Evolutionary conservation across 2,329 filamentous ascomycete genomes (phyloP).

Genomic region (Arthrobotrys iridis): DNA sequence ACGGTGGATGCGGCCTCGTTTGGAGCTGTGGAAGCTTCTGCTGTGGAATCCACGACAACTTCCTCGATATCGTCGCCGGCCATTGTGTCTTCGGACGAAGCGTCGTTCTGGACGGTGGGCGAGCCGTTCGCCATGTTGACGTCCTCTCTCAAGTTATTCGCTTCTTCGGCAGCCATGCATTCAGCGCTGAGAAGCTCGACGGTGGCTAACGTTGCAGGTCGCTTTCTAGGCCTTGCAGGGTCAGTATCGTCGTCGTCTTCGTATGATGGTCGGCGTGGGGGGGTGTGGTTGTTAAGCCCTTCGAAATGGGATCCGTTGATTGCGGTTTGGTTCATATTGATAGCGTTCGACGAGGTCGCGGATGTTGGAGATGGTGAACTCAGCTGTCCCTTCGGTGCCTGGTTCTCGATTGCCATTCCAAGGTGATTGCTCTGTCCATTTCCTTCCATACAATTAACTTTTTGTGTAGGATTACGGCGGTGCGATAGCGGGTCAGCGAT

Average conservation of each 20-base stretch:
- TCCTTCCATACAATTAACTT: conserved; percentile 52
- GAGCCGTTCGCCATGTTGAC: conserved; percentile 43
- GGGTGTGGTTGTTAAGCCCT: conserved; percentile 49
- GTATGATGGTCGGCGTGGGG: conserved; percentile 50
- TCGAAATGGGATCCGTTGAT: conserved; percentile 50
- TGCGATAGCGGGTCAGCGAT: no score
- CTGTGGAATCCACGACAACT: not conserved
- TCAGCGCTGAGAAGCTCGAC: conserved; percentile 52
- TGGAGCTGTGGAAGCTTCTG: not conserved
- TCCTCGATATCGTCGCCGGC: conserved; percentile 37
- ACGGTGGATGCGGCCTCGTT: conserved; percentile 6
- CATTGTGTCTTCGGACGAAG: conserved; percentile 47
- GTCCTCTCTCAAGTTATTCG: conserved; percentile 33
- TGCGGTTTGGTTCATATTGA: conserved; percentile 49
- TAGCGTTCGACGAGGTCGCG: conserved; percentile 30
- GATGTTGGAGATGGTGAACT: conserved; percentile 47
- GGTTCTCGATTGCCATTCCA: conserved; percentile 55
- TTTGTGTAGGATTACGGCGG: not conserved
- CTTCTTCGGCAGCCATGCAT: conserved; percentile 48
- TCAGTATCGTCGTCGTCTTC: conserved; percentile 54
- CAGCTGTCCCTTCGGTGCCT: conserved; percentile 50
- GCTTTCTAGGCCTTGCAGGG: conserved; percentile 53
- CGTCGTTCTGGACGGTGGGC: conserved; percentile 12
- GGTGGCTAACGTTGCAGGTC: conserved; percentile 49
- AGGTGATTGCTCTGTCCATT: conserved; percentile 51